These are phyloP conservation scores for Monosporascus sp. DNA, from an alignment of 2,329 filamentous ascomycete species.

Conservation along the genomic window DNA sequence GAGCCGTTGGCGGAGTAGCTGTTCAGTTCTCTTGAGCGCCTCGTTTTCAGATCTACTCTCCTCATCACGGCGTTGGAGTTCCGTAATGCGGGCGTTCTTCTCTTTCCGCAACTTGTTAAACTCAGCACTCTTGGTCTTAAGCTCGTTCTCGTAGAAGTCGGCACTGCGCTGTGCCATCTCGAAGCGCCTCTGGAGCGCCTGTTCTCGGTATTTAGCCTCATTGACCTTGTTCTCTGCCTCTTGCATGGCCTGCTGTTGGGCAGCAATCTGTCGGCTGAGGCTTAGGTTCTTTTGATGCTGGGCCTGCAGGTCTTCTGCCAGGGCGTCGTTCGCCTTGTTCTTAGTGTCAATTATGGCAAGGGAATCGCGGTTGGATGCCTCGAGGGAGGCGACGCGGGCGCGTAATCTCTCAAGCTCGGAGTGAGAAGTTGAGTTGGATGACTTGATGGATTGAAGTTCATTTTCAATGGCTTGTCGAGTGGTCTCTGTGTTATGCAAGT, in stretches of 20 bases:
- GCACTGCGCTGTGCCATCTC: slow-evolving; percentile 83
- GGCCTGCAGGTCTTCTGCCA: slow-evolving; percentile 79
- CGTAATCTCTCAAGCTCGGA: slow-evolving; percentile 72
- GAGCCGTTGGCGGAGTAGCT: slow-evolving; percentile 72
- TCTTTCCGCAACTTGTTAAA: slow-evolving; percentile 89
- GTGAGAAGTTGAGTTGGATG: slow-evolving; percentile 67
- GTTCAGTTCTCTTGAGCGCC: slow-evolving; percentile 71
- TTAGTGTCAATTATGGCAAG: slow-evolving; percentile 86
- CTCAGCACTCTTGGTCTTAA: slow-evolving; percentile 85
- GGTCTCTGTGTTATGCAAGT: slow-evolving; percentile 54
- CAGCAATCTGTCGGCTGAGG: slow-evolving; percentile 74
- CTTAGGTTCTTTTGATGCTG: slow-evolving; percentile 86
- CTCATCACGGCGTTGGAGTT: slow-evolving; percentile 83
- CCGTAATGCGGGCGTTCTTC: slow-evolving; percentile 82
- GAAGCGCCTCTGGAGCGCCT: slow-evolving; percentile 83
- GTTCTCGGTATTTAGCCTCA: slow-evolving; percentile 83
- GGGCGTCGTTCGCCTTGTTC: slow-evolving; percentile 75
- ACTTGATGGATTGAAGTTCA: slow-evolving; percentile 73
- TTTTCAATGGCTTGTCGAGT: slow-evolving; percentile 70
- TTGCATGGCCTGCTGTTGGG: slow-evolving; percentile 79
- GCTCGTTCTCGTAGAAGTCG: slow-evolving; percentile 87
- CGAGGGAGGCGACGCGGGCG: slow-evolving; percentile 77
- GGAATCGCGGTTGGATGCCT: slow-evolving; percentile 88
- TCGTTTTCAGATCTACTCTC: slow-evolving; percentile 75
- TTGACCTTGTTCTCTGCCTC: slow-evolving; percentile 72